Evolutionary conservation across 2,329 filamentous ascomycete genomes (phyloP), one percentile per base, ranked within the genome.

Genomic region (Rutstroemia sydowiana): DNA sequence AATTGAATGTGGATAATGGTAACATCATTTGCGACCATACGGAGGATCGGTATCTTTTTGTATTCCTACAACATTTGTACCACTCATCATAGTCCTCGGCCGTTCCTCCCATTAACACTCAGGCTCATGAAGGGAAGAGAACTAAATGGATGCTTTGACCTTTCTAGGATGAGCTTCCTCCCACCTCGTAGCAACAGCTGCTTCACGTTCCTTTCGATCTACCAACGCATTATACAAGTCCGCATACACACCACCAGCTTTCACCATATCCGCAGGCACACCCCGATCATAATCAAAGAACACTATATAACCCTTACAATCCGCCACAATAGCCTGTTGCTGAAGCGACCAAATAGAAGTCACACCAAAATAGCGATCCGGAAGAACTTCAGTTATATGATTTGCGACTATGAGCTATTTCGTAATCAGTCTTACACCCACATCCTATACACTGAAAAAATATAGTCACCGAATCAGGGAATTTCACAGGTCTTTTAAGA

Each of bases 141-240:
- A n/a, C 34, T 36, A 50, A 7, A 50, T 16, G 18, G 21, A 9
- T 14, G 39, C 28, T 28, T 26, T 50, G 5, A 11, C 1, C 28
- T n/a, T 51, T 32, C 34, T 47, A 3, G 48, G 23, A 31, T 51
- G 18, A 1, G 30, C 42, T 2, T 46, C 28, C 42, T 39, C 48
- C 48, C 42, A 51, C 18, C 18, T 40, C 8, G 14, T 23, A 20
- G 32, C 34, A 16, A 46, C 37, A 11, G n/a, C 18, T 13, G 13
- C 23, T 16, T 39, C 48, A 16, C 23, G 14, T 46, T 39, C 48
- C 30, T 4, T 46, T 10, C 41, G 21, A 18, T 40, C 18, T 16
- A 30, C 32, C 16, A 51, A n/a, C 10, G 34, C 31, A 30, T 46
- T 31, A 37, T 46, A 51, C 16, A 51, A 18, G 13, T 51, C 42